Evolutionary conservation across 176 grass and related monocot species (phyloP).

Genomic region (Thinopyrum elongatum): DNA sequence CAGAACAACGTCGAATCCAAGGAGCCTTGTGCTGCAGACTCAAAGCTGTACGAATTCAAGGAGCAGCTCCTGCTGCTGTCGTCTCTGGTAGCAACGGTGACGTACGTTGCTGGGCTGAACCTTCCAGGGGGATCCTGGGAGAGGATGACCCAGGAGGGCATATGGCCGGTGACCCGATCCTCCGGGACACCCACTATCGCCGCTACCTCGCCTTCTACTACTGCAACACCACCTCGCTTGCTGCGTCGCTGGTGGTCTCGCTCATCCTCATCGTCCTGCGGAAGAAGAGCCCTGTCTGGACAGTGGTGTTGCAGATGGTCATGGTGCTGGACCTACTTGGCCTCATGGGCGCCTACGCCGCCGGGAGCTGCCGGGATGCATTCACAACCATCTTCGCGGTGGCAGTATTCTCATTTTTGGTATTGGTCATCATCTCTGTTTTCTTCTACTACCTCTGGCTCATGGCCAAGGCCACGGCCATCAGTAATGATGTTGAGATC

Average conservation of each 20-base stretch:
- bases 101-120: background rate
- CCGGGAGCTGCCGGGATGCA: conserved; percentile 33
- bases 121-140: too few relatives aligned
- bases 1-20: too few relatives aligned
- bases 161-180: too few relatives aligned
- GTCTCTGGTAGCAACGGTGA: background rate
- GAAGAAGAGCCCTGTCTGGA: background rate
- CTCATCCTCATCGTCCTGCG: too few relatives aligned
- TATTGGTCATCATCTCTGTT: background rate
- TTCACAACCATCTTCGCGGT: conserved; percentile 18
- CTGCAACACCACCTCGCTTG: too few relatives aligned
- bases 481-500: too few relatives aligned
- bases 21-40: too few relatives aligned
- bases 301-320: background rate
- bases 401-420: background rate
- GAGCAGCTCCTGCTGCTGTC: conserved; percentile 32
- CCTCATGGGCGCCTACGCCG: conserved; percentile 35
- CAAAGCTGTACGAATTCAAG: conserved; percentile 18
- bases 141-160: too few relatives aligned
- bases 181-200: too few relatives aligned
- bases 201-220: too few relatives aligned
- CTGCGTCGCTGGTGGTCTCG: too few relatives aligned
- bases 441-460: background rate
- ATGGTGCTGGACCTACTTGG: conserved; percentile 26
- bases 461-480: too few relatives aligned